These are phyloP conservation scores for Melastoma malabathricum DNA, from an alignment of 345 rosid species.

Conservation along the genomic window DNA sequence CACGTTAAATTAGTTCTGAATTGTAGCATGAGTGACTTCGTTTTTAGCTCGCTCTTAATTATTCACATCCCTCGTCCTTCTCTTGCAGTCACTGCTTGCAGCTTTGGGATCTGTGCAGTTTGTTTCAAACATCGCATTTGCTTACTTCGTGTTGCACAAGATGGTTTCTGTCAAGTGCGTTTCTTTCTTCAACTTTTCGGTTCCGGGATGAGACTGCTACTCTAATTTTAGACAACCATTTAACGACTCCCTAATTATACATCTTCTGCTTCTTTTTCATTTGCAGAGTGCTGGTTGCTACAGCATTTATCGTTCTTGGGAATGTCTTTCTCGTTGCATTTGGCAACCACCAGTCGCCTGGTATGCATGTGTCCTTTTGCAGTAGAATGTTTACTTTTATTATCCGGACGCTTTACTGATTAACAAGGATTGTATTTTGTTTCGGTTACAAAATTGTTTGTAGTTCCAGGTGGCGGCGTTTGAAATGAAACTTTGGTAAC, in stretches of 20 bases:
- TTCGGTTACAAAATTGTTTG: no score
- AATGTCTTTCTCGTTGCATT: slow-evolving; percentile 89
- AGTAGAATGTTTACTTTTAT: not conserved
- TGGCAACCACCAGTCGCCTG: slow-evolving; percentile 98
- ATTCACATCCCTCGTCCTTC: slow-evolving; percentile 2
- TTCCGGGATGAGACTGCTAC: no score
- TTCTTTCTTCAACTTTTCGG: not conserved
- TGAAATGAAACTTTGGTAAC: not conserved
- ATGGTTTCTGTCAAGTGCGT: slow-evolving; percentile 92
- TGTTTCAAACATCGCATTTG: slow-evolving; percentile 92
- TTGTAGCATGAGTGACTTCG: no score
- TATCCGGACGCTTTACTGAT: slow-evolving; percentile 1
- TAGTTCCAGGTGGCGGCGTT: no score
- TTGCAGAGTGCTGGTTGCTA: slow-evolving; percentile 76
- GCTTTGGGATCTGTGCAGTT: slow-evolving; percentile 98
- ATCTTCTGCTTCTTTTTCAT: no score
- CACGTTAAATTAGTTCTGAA: no score
- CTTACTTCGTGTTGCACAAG: slow-evolving; percentile 77
- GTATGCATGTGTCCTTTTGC: slow-evolving; percentile 19
- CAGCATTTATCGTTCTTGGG: slow-evolving; percentile 91
- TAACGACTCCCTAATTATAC: no score
- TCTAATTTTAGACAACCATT: no score
- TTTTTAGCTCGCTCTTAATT: not conserved
- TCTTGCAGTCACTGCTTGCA: slow-evolving; percentile 89
- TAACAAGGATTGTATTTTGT: not conserved